Evolutionary conservation across 768 basidiomycete species (phyloP).

Genomic region (Exsudoporus frostii): DNA sequence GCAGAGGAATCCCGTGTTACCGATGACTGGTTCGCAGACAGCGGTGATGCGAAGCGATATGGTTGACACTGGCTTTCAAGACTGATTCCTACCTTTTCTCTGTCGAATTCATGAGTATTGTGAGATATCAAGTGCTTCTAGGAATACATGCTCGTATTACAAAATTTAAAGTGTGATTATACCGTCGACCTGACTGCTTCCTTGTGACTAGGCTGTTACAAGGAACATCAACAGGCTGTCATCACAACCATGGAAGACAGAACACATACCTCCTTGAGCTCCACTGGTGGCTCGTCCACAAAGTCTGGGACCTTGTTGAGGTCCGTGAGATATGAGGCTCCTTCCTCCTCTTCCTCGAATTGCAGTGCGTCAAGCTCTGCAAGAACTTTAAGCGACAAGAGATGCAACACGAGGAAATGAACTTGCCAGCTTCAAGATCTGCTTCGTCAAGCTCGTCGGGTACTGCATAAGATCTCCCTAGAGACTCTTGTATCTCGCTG

Average conservation of each 20-base stretch:
- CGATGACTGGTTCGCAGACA: slow-evolving; percentile 81
- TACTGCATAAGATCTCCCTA: slow-evolving; percentile 91
- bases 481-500: slow-evolving; percentile 94
- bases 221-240: background rate
- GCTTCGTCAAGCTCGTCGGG: slow-evolving; percentile 98
- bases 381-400: slow-evolving; percentile 1
- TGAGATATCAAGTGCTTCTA: slow-evolving; percentile 2
- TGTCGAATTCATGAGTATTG: background rate
- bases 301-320: slow-evolving; percentile 90
- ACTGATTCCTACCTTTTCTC: background rate
- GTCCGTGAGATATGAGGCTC: slow-evolving; percentile 82
- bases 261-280: slow-evolving; percentile 53
- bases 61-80: slow-evolving; percentile 40
- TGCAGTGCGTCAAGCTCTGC: slow-evolving; percentile 91
- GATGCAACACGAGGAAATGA: background rate
- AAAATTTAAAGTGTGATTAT: slow-evolving; percentile 8
- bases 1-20: slow-evolving; percentile 50
- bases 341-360: slow-evolving; percentile 91
- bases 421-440: slow-evolving; percentile 89
- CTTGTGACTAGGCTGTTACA: slow-evolving; percentile 40
- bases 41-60: slow-evolving; percentile 52
- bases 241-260: background rate
- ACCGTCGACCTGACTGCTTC: slow-evolving; percentile 58
- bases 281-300: slow-evolving; percentile 82
- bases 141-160: slow-evolving; percentile 16